Base-by-base conservation (phyloP, 1,284 basidiomycete species). In the Malassezia sp. region DNA sequence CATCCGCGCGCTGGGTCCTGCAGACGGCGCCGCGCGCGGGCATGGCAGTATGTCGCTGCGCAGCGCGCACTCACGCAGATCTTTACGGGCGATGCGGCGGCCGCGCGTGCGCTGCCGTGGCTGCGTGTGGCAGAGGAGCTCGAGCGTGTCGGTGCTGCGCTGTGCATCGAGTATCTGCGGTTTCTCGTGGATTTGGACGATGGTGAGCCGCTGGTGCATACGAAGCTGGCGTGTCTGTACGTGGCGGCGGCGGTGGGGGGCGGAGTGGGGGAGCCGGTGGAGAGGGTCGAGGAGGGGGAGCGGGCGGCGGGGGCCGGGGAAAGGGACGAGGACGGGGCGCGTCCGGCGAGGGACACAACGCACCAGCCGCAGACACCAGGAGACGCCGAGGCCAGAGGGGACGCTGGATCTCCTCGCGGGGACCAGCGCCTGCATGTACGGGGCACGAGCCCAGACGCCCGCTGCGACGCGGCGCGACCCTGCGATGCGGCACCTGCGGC, bases 171-270 rank as follows among this genome's bases (percentile, higher is more conserved):
- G 7, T 96, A 87, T 71, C 75, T 97, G n/a, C 88, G 93, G 69
- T 84, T 82, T 63, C 74, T 95, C 37, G 83, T 95, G 17, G 80
- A 83, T 44, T 75, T 83, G 9, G 77, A 78, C 0, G 89, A 93
- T 54, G 75, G 76, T 24, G 76, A 77, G 3, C 66, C 78, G 0
- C 73, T 74, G 11, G 85, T 85, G 70, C 90, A 96, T 65, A 86
- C 96, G 68, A 81, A 87, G 52, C 74, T 96, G 18, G 84, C 83
- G 1, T 83, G 85, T 65, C 71, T 93, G 24, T 93, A 95, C 67
- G 74, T 95, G 58, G 36, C 71, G 21, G 78, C 77, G 5, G 79
- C 76, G 72, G 77, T 17, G 74, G 76, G 11, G 76, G 80, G 48
- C 74, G 78, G 82, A 81, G 58, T 61, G 74, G 12, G 29, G 10